Conservation (phyloP, 306 rosid species). For the Acacia crassicarpa region DNA sequence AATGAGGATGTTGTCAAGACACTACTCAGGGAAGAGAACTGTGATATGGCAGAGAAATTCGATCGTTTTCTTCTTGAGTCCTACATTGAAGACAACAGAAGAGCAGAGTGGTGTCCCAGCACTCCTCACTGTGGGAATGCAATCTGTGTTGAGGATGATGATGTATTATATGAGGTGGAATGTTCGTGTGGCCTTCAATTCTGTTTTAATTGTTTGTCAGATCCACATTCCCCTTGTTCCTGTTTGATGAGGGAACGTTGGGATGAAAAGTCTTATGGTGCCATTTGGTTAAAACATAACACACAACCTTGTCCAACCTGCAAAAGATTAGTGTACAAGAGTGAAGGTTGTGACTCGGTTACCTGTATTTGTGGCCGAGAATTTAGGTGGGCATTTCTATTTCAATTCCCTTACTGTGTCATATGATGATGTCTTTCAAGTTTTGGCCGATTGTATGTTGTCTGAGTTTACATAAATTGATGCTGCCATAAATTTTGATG, state of each 20-base stretch:
- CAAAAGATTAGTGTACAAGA: slow-evolving; percentile 88
- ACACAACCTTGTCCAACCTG: slow-evolving; percentile 95
- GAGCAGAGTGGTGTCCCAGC: slow-evolving; percentile 70
- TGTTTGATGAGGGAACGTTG: slow-evolving; percentile 98
- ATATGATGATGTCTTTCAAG: background rate
- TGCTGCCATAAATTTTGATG: background rate
- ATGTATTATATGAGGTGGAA: slow-evolving; percentile 76
- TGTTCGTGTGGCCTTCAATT: slow-evolving; percentile 91
- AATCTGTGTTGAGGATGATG: slow-evolving; percentile 73
- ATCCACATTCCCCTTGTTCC: slow-evolving; percentile 96
- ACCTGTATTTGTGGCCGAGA: slow-evolving; percentile 53
- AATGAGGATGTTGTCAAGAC: slow-evolving; percentile 76
- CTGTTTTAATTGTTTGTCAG: slow-evolving; percentile 80
- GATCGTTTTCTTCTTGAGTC: slow-evolving; percentile 96
- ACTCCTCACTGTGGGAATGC: slow-evolving; percentile 63
- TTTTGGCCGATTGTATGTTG: background rate
- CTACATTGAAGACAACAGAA: slow-evolving; percentile 89
- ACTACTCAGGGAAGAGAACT: slow-evolving; percentile 58
- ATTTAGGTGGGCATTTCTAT: background rate
- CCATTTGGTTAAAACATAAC: slow-evolving; percentile 91
- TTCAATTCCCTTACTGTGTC: too few species aligned
- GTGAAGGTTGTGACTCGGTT: slow-evolving; percentile 94
- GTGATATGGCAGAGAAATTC: slow-evolving; percentile 82
- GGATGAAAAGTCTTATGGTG: slow-evolving; percentile 70
- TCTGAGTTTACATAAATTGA: background rate